Evolutionary conservation across 768 basidiomycete species (phyloP).

Genomic region (Tylopilus vinaceipallidus): DNA sequence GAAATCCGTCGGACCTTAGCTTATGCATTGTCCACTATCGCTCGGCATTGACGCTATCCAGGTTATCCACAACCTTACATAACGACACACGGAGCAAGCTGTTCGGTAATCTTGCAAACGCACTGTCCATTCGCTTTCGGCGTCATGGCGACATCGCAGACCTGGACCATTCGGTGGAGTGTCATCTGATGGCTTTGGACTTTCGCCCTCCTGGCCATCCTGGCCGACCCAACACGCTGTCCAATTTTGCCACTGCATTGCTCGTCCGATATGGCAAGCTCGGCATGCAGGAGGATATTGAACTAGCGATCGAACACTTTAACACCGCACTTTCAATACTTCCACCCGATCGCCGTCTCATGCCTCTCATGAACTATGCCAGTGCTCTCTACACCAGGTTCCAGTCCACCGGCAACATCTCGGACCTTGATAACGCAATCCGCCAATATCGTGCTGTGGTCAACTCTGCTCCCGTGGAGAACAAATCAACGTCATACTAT

Average conservation of each 20-base stretch:
- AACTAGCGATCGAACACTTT: constrained; percentile 29
- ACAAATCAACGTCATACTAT: constrained; percentile 21
- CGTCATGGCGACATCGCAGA: constrained; percentile 26
- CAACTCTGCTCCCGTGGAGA: constrained; percentile 17
- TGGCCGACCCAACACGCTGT: constrained; percentile 22
- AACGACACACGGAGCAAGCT: constrained; percentile 24
- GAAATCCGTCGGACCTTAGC: constrained; percentile 23
- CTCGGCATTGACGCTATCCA: constrained; percentile 25
- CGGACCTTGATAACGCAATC: constrained; percentile 25
- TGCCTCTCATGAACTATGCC: constrained; percentile 29
- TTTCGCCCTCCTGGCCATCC: constrained; percentile 28
- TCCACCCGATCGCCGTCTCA: constrained; percentile 18
- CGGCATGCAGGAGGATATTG: constrained; percentile 24
- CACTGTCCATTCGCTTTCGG: constrained; percentile 27
- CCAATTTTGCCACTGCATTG: constrained; percentile 30
- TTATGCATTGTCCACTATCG: constrained; percentile 28
- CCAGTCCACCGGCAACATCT: constrained; percentile 16
- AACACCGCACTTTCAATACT: constrained; percentile 20
- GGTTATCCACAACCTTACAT: constrained; percentile 14
- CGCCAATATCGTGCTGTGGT: constrained; percentile 22
- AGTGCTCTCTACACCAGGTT: constrained; percentile 30
- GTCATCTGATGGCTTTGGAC: constrained; percentile 25
- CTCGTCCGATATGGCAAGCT: constrained; percentile 27
- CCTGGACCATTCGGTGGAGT: constrained; percentile 29
- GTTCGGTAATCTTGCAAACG: constrained; percentile 29